Evolutionary conservation across 805 yeast species (phyloP), one percentile per base, ranked within the genome.

Genomic region (Nakazawaea peltata): DNA sequence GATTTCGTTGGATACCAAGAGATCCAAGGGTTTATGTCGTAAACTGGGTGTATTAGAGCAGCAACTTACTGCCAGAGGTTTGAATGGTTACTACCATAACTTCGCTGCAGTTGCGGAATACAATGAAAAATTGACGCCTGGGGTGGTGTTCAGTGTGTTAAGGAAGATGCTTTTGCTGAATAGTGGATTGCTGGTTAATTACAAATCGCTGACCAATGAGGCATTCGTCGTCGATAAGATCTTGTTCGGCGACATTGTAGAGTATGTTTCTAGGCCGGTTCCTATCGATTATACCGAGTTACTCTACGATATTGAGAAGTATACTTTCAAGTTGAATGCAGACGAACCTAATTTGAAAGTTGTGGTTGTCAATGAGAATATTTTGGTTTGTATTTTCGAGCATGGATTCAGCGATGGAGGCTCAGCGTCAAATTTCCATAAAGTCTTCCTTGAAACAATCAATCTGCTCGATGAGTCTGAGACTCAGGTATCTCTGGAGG

Each of bases 391-490:
- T 7, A 29, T 29, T 4, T 37, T 32, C 21, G 36, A 37, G 10
- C 40, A 37, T 16, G 24, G 33, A 4, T 37, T 26, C 28, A 32
- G 30, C 3, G 40, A 37, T 29, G 40, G 40, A 3, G 36, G 36
- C n/a, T 23, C 40, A 11, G 40, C 33, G 14, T 12, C 23, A 13
- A 37, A 37, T 18, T 37, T 37, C 21, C 40, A 37, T 22, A 13
- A 32, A 24, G 19, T 24, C 12, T 46, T 64, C 33, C 51, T 64
- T 35, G 46, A 48, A 19, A 46, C 45, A 21, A 55, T 61, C 7
- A 48, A 56, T 26, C 16, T 12, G 23, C 42, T 65, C 39, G 41
- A 49, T 5, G 60, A 54, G 10, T 49, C 43, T 2, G 69, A 65
- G 6, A n/a, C n/a, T n/a, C n/a, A n/a, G n/a, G 32, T 61, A 19